Evolutionary conservation across 2,329 filamentous ascomycete species (phyloP).

Genomic region (Diplocarpon rosae): DNA sequence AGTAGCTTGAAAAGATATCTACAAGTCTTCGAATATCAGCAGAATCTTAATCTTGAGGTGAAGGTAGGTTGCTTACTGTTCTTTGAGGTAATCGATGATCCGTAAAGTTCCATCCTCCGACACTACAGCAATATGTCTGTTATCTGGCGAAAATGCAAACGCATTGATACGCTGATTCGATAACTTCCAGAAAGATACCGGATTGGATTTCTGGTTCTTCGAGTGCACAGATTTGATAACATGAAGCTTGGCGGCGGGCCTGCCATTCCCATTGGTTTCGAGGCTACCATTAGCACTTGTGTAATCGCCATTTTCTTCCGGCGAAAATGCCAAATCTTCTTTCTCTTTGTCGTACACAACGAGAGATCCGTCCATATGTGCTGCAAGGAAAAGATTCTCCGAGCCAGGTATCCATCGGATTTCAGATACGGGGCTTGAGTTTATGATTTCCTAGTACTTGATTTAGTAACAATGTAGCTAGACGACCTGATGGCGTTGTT

Average conservation of each 20-base stretch:
- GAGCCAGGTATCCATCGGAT: constrained; percentile 92
- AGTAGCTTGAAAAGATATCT: constrained; percentile 82
- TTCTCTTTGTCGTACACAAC: constrained; percentile 98
- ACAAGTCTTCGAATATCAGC: constrained; percentile 48
- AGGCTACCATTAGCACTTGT: constrained; percentile 22
- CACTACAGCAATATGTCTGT: constrained; percentile 75
- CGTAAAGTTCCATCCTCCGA: constrained; percentile 84
- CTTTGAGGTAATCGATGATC: constrained; percentile 83
- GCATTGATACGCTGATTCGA: constrained; percentile 85
- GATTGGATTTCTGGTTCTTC: constrained; percentile 86
- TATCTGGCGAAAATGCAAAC: constrained; percentile 86
- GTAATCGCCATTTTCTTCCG: constrained; percentile 46
- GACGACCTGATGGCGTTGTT: background rate
- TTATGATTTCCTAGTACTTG: constrained; percentile 63
- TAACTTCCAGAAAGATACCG: constrained; percentile 83
- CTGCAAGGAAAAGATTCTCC: constrained; percentile 83
- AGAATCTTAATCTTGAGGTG: background rate
- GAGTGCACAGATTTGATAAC: constrained; percentile 89
- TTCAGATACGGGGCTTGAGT: constrained; percentile 70
- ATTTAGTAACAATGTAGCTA: constrained; percentile 7
- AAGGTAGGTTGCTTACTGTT: constrained; percentile 51
- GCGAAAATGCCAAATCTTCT: constrained; percentile 69
- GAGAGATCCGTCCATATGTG: constrained; percentile 82
- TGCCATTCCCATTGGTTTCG: constrained; percentile 20
- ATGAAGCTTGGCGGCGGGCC: constrained; percentile 42